phyloP scores from a whole-genome alignment of 202 grass and related monocot genomes.

The Bolboschoenoplectus hybrid region DNA sequence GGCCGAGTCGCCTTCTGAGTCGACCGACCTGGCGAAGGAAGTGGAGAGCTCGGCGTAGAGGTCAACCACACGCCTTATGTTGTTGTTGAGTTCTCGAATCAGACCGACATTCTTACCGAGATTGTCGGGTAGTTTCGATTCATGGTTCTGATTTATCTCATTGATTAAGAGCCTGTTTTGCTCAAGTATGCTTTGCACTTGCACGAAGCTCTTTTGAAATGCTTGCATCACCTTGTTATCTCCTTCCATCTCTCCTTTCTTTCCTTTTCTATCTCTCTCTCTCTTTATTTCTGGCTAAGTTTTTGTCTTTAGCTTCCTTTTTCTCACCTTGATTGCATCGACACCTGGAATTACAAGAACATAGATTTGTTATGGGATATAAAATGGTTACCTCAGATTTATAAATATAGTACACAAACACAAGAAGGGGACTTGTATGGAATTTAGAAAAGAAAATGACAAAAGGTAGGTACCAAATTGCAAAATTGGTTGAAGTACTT shows the following conservation, averaged over 20 bases:
- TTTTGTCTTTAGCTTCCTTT: neutral
- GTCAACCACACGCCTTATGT: conserved; percentile 78
- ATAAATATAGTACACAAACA: neutral
- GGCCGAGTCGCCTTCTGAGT: conserved; percentile 67
- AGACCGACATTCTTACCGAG: conserved; percentile 78
- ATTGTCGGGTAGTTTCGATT: conserved; percentile 73
- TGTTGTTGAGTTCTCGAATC: conserved; percentile 84
- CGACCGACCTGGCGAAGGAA: conserved; percentile 56
- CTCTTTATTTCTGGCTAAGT: conserved; percentile 9
- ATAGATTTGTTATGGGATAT: neutral
- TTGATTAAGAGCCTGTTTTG: conserved; percentile 73
- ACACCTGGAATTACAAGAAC: conserved; percentile 31
- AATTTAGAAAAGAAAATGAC: neutral
- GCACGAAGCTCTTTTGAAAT: conserved; percentile 85
- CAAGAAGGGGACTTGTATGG: neutral
- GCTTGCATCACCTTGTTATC: conserved; percentile 69
- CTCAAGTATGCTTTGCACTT: conserved; percentile 79
- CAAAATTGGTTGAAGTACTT: neutral
- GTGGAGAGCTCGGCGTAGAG: conserved; percentile 78
- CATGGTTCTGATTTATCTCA: conserved; percentile 90
- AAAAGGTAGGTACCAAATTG: conserved; percentile 35
- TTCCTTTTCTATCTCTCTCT: conserved; percentile 4
- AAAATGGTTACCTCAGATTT: neutral
- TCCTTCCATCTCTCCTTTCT: conserved; percentile 30
- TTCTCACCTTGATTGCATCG: conserved; percentile 27